Percentiles rank a stretch among this genome's conserved stretches.
phyloP scores from a whole-genome alignment of 2,329 filamentous ascomycete genomes.

The Apiospora kogelbergensis region DNA sequence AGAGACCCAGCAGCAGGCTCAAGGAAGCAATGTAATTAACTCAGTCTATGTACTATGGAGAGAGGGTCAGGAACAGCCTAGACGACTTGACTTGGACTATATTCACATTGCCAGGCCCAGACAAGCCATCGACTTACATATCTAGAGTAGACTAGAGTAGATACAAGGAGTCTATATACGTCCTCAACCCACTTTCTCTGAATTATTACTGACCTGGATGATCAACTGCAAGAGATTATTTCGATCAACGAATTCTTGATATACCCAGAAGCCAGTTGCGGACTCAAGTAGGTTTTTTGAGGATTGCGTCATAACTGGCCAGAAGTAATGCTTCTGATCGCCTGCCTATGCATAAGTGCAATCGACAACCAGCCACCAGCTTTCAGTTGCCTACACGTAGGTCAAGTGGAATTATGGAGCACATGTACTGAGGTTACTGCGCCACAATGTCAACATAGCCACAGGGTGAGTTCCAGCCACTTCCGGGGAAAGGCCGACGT shows the following conservation, averaged over 20 bases:
- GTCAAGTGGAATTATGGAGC: background rate
- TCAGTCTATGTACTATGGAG: background rate
- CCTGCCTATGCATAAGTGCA: too few species aligned
- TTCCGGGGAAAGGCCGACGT: constrained; percentile 7
- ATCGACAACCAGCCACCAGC: too few species aligned
- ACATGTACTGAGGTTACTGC: background rate
- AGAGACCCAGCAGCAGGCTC: background rate
- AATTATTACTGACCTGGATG: background rate
- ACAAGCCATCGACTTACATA: background rate
- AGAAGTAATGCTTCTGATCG: too few species aligned
- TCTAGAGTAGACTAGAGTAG: background rate
- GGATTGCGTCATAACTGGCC: too few species aligned
- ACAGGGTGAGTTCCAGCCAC: background rate
- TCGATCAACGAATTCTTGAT: too few species aligned
- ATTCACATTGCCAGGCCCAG: background rate
- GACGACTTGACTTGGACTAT: background rate
- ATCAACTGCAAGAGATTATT: background rate
- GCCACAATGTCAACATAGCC: background rate
- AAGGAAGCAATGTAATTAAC: background rate
- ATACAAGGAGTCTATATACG: background rate
- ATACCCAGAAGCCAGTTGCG: too few species aligned
- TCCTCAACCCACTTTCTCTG: background rate
- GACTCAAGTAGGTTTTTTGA: too few species aligned
- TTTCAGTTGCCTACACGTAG: too few species aligned
- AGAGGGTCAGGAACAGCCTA: background rate